These are phyloP conservation scores for Aspergillus sp. DNA, from an alignment of 2,329 filamentous ascomycete species.

Conservation along the genomic window DNA sequence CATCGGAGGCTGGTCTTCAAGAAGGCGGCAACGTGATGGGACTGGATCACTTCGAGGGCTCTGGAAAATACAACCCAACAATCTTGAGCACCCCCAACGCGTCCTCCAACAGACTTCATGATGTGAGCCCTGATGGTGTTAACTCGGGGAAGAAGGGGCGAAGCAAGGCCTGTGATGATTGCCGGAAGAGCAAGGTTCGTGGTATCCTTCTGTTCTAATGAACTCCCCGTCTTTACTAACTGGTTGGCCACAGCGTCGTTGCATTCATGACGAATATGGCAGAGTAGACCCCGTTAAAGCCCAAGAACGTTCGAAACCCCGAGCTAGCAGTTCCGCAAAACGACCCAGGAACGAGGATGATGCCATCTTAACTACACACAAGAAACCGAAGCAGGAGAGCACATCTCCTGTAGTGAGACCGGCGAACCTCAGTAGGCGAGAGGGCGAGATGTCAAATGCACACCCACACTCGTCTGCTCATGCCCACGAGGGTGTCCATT, in stretches of 20 bases:
- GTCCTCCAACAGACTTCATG: conserved; percentile 20
- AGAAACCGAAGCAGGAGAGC: conserved; percentile 32
- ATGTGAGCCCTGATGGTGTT: conserved; percentile 28
- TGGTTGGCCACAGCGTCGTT: conserved; percentile 49
- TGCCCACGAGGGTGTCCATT: conserved; percentile 7
- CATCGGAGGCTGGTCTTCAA: conserved; percentile 30
- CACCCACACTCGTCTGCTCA: conserved; percentile 12
- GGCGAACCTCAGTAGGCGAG: conserved; percentile 13
- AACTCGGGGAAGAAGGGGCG: conserved; percentile 51
- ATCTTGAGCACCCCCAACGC: conserved; percentile 23
- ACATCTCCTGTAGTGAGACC: conserved; percentile 21
- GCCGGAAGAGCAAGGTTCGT: conserved; percentile 63
- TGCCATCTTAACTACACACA: conserved; percentile 15
- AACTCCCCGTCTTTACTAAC: conserved; percentile 13
- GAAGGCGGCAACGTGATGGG: conserved; percentile 17
- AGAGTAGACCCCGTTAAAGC: conserved; percentile 61
- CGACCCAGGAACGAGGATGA: conserved; percentile 46
- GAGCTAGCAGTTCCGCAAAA: conserved; percentile 53
- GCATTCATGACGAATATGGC: conserved; percentile 62
- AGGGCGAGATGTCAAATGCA: conserved; percentile 9
- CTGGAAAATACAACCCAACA: conserved; percentile 19
- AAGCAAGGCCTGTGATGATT: conserved; percentile 62
- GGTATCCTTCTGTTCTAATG: background rate
- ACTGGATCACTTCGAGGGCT: conserved; percentile 24
- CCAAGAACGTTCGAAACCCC: conserved; percentile 56